A percentile compares a stretch with the other conserved stretches of the same genome.
Conservation (phyloP, 1,284 basidiomycete species). For the Fomes fomentarius region DNA sequence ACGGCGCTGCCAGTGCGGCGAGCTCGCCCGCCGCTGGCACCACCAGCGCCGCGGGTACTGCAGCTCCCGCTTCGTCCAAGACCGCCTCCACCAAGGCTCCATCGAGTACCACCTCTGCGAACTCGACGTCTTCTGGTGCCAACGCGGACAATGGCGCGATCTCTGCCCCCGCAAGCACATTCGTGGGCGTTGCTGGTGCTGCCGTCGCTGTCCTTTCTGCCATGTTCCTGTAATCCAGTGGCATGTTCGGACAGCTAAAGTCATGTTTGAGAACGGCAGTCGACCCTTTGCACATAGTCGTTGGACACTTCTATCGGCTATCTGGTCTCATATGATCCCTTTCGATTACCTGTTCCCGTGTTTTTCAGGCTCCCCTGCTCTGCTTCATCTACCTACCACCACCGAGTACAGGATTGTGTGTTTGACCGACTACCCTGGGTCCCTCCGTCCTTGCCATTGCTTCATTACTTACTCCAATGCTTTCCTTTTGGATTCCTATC, state of each 20-base stretch:
- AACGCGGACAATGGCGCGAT: conserved; percentile 32
- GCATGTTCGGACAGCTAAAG: neutral
- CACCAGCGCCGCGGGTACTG: too few relatives aligned
- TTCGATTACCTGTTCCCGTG: too few relatives aligned
- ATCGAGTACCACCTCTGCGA: conserved; percentile 21
- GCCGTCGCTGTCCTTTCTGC: conserved; percentile 33
- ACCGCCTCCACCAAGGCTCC: conserved; percentile 15
- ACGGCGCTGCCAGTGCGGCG: neutral
- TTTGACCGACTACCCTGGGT: conserved; percentile 19
- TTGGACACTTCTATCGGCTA: neutral
- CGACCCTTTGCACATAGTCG: neutral
- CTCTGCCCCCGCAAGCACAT: conserved; percentile 25
- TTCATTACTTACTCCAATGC: neutral
- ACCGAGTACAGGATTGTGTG: conserved; percentile 21
- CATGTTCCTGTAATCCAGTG: conserved; percentile 29
- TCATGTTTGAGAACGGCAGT: conserved; percentile 12
- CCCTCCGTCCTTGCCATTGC: conserved; percentile 2
- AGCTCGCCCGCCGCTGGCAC: conserved; percentile 4
- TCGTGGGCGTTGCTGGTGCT: conserved; percentile 31
- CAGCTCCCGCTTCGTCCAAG: too few relatives aligned
- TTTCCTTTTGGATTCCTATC: neutral
- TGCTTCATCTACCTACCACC: conserved; percentile 3
- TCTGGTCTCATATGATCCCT: neutral
- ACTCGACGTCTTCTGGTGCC: conserved; percentile 19
- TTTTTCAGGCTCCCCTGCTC: neutral